phyloP scores from a whole-genome alignment of 2,329 filamentous ascomycete species.

The Aspergillus vadensis region DNA sequence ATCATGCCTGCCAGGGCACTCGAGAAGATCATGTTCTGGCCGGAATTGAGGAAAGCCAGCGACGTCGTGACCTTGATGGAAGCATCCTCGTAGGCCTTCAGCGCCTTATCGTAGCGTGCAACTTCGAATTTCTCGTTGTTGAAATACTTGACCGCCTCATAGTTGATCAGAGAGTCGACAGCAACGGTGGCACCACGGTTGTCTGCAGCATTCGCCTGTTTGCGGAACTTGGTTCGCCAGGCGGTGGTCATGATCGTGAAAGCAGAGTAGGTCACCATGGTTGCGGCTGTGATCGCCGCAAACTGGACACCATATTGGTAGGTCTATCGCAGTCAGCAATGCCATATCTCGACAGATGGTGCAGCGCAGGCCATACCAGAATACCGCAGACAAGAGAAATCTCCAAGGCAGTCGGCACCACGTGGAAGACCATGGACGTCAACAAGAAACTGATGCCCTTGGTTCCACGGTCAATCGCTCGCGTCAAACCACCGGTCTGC shows the following conservation, averaged over 20 bases:
- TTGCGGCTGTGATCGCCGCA: conserved; percentile 82
- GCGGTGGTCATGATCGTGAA: conserved; percentile 97
- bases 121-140: conserved; percentile 98
- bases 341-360: background rate
- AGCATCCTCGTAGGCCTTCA: conserved; percentile 84
- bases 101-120: conserved; percentile 80
- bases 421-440: conserved; percentile 98
- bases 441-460: conserved; percentile 98
- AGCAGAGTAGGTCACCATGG: conserved; percentile 92
- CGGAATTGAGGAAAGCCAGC: conserved; percentile 86
- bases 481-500: conserved; percentile 90
- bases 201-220: conserved; percentile 92
- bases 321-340: conserved; percentile 54
- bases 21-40: conserved; percentile 97
- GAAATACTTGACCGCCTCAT: conserved; percentile 99
- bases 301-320: conserved; percentile 94
- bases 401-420: conserved; percentile 89
- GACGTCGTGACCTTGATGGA: conserved; percentile 98
- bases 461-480: conserved; percentile 93
- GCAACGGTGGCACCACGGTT: conserved; percentile 94
- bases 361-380: conserved; percentile 53
- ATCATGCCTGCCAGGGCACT: conserved; percentile 94
- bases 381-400: conserved; percentile 96
- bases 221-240: conserved; percentile 95
- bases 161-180: conserved; percentile 96